A percentile compares a stretch with the other conserved stretches of the same genome.
These are phyloP conservation scores for Suillus luteus DNA, from an alignment of 768 basidiomycete species.

Conservation along the genomic window DNA sequence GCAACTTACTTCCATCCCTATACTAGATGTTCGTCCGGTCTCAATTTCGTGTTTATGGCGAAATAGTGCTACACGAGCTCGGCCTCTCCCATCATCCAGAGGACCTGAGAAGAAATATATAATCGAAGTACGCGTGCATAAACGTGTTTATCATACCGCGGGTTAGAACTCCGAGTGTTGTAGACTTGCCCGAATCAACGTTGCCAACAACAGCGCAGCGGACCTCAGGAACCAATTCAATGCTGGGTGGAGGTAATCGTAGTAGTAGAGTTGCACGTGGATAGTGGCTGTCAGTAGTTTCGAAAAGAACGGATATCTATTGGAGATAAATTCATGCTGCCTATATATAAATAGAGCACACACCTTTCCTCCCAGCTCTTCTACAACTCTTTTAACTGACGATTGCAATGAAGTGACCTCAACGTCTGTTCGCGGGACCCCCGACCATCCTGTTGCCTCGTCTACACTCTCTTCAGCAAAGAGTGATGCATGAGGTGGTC, in stretches of 20 bases:
- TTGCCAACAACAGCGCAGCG: constrained; percentile 96
- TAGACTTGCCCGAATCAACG: constrained; percentile 92
- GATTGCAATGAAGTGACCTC: constrained; percentile 52
- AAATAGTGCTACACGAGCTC: constrained; percentile 86
- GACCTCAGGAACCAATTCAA: constrained; percentile 85
- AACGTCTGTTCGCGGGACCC: constrained; percentile 48
- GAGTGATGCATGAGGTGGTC: constrained; percentile 57
- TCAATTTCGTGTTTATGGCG: constrained; percentile 98
- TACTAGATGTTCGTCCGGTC: constrained; percentile 91
- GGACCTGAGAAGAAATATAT: constrained; percentile 46
- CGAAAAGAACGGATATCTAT: constrained; percentile 61
- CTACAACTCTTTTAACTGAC: constrained; percentile 51
- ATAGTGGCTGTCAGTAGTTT: constrained; percentile 41
- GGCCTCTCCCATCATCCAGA: constrained; percentile 80
- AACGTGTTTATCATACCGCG: constrained; percentile 53
- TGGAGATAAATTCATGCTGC: constrained; percentile 4
- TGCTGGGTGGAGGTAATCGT: constrained; percentile 73
- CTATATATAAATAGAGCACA: constrained; percentile 7
- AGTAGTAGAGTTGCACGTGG: constrained; percentile 64
- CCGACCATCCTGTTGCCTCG: constrained; percentile 55
- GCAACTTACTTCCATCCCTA: constrained; percentile 90
- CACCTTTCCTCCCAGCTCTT: constrained; percentile 84
- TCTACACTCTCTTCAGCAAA: constrained; percentile 52
- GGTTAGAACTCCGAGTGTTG: constrained; percentile 93
- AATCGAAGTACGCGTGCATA: constrained; percentile 20